Evolutionary conservation across 2,329 filamentous ascomycete genomes (phyloP), one percentile per base, ranked within the genome.

Genomic region (Gaeumannomyces tritici): DNA sequence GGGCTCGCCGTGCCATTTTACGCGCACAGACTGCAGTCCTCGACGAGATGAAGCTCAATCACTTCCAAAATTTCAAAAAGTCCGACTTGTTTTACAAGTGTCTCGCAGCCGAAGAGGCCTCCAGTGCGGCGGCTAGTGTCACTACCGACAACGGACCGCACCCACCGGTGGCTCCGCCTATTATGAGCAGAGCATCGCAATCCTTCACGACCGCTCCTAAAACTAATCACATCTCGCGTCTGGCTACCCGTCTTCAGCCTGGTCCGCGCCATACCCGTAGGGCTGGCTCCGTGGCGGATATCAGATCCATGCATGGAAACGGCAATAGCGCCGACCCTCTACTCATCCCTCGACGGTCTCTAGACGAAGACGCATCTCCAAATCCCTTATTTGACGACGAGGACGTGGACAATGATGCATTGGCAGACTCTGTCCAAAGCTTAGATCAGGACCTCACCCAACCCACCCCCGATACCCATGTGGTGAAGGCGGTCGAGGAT

Each of bases 31-130:
- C 90, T 24, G 82, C 85, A 2, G 89, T 93, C 0, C 82, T 97
- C 63, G 90, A 96, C 64, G 87, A 90, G 68, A 90, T 99, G 85
- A 88, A 92, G 69, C 85, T 86, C 27, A 85, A 83, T 18, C 85
- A 96, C 70, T 95, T 95, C 66, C 86, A 89, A 24, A 85, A 84
- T 26, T 99, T 99, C 78, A 96, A 93, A 71, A 90, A 87, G 68
- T 96, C 95, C 0, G 95, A 98, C 70, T 75, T 99, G 0, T 99
- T 92, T 73, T 98, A 95, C 79, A 99, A 99, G 73, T 97, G 93
- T 72, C 80, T 99, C 1, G 91, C 93, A 9, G 90, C 93, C 15
- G 91, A 96, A 69, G 92, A 96, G 74, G 81, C 84, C 55, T 80
- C 83, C 24, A 79, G 71, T 62, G 68, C 63, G 35, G 63, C 65